phyloP scores from a whole-genome alignment of 2,329 filamentous ascomycete species.

The Microsporum canis region DNA sequence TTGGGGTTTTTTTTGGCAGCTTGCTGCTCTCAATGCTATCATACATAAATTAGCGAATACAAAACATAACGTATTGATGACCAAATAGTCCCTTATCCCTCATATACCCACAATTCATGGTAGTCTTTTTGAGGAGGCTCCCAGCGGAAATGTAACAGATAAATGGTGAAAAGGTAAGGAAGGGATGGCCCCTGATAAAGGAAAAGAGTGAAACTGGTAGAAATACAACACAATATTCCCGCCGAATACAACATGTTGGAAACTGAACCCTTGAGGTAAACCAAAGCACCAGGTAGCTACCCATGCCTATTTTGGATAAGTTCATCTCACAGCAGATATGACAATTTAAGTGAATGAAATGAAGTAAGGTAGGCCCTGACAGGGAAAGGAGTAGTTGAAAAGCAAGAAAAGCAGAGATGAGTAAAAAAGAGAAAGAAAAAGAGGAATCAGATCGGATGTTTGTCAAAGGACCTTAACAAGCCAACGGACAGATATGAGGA shows the following conservation, averaged over 20 bases:
- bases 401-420: conserved; percentile 20
- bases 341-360: conserved; percentile 22
- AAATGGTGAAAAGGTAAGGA: not conserved
- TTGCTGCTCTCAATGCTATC: not conserved
- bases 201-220: conserved; percentile 1
- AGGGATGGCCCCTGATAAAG: not conserved
- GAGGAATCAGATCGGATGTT: conserved; percentile 15
- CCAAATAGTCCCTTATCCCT: not conserved
- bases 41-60: not conserved
- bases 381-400: conserved; percentile 13
- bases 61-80: not conserved
- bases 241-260: not conserved
- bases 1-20: not conserved
- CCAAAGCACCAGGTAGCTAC: conserved; percentile 20
- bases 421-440: conserved; percentile 14
- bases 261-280: conserved; percentile 15
- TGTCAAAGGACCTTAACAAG: conserved; percentile 15
- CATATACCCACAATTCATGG: not conserved
- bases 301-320: conserved; percentile 19
- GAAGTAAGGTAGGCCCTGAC: conserved; percentile 10
- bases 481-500: conserved; percentile 19
- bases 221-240: not conserved
- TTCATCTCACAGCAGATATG: conserved; percentile 21
- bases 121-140: not conserved
- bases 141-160: not conserved